Base-by-base conservation (phyloP, 1,139 yeast genomes). In the Zygotorulaspora mrakii region DNA sequence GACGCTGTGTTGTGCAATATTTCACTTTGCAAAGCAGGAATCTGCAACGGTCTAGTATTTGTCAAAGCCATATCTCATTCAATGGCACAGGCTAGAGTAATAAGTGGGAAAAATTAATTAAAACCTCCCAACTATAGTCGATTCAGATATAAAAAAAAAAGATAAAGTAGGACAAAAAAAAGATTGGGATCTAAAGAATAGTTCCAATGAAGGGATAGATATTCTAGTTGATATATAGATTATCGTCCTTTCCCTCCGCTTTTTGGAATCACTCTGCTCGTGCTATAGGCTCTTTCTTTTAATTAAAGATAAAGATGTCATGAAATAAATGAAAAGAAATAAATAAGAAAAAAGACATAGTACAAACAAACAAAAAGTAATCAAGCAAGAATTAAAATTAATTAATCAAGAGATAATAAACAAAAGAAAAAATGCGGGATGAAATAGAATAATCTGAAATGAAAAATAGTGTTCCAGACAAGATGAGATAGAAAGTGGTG, bases 1-100 rank as follows among this genome's bases (percentile, higher is more conserved):
- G 63, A 59, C 7, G 57, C 52, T 16, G 53, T 50, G 33, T 60
- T 60, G 32, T 55, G 57, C 9, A 60, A 42, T 6, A 57, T 35
- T 24, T 58, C 65, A 42, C 50, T 54, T 37, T 59, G 62, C 42
- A 53, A 46, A 6, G 55, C 53, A 31, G 61, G 59, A 30, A 60
- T 49, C 24, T 49, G 53, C 17, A 60, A 43, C 2, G 64, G 64
- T 47, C 63, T 57, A 20, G 64, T 52, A 41, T 62, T 61, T 11
- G 66, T 54, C 41, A 61, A 52, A 33, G 66, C 66, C 66, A 62
- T 62, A 17, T 14, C 43, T 26, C 28, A 21, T 26, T 17, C 24
- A 33, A 20, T 29, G 31, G 21, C 25, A 20, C 32, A 23, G 17
- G 38, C 5, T 24, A 20, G 31, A 21, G 17, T 31, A 27, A 35